phyloP scores from a whole-genome alignment of 1,284 basidiomycete genomes.

The Trametes sp. region DNA sequence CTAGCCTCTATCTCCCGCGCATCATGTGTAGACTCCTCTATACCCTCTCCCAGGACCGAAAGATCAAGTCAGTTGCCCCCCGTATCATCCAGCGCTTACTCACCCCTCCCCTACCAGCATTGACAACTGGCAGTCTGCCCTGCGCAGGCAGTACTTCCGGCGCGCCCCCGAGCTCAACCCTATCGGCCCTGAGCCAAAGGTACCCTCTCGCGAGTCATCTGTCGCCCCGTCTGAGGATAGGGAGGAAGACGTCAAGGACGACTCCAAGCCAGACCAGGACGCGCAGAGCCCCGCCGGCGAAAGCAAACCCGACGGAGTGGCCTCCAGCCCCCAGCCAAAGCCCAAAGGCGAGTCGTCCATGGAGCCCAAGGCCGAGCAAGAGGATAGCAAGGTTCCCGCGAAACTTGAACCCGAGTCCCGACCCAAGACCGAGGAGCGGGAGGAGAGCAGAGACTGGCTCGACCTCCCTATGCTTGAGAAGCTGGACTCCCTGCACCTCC shows the following conservation, averaged over 20 bases:
- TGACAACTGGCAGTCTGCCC: constrained; percentile 77
- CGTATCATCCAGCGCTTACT: constrained; percentile 24
- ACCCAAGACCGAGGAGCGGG: constrained; percentile 9
- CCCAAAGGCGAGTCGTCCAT: constrained; percentile 14
- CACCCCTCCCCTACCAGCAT: constrained; percentile 49
- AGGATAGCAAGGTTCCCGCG: constrained; percentile 26
- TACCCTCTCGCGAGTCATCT: constrained; percentile 36
- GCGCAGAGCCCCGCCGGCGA: neutral
- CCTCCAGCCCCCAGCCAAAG: neutral
- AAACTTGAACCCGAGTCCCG: constrained; percentile 18
- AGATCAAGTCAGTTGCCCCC: constrained; percentile 67
- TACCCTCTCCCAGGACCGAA: constrained; percentile 80
- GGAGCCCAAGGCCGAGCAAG: constrained; percentile 24
- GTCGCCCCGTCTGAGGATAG: constrained; percentile 31
- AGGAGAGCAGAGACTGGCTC: constrained; percentile 67
- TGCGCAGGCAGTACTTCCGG: constrained; percentile 76
- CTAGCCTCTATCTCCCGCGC: constrained; percentile 67
- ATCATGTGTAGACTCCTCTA: constrained; percentile 77
- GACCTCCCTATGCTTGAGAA: constrained; percentile 75
- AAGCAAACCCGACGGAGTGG: neutral
- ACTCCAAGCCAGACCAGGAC: constrained; percentile 1
- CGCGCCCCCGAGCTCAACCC: constrained; percentile 75
- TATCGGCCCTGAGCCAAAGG: constrained; percentile 62
- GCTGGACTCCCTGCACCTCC: constrained; percentile 76
- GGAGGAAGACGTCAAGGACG: constrained; percentile 11